A percentile compares a stretch with the other conserved stretches of the same genome.
These are phyloP conservation scores for Russula earlei DNA, from an alignment of 768 basidiomycete genomes.

Conservation along the genomic window DNA sequence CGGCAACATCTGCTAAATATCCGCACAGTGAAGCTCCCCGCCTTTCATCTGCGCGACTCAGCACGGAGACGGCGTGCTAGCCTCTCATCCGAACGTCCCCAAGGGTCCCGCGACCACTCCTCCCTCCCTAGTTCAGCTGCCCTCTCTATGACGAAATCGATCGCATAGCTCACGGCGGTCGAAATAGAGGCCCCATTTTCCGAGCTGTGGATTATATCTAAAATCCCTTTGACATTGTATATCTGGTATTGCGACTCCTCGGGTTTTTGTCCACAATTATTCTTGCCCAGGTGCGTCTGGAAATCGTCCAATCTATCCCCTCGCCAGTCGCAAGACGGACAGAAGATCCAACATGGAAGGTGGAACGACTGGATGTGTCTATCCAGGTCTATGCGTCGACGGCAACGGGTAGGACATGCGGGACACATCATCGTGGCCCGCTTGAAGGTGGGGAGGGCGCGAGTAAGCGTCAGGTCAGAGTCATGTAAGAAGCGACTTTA, in stretches of 20 bases:
- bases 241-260: not conserved
- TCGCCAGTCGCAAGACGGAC: not conserved
- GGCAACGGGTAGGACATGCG: not conserved
- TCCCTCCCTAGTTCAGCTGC: not conserved
- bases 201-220: not conserved
- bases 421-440: not conserved
- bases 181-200: not conserved
- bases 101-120: not conserved
- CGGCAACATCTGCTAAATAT: not conserved
- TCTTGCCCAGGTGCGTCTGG: not conserved
- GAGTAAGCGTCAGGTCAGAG: not conserved
- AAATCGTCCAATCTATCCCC: not conserved
- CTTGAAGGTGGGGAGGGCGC: not conserved
- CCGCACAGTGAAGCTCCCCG: no score
- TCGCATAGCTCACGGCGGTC: not conserved
- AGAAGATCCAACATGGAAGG: not conserved
- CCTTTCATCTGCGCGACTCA: not conserved
- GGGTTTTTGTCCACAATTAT: not conserved
- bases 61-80: not conserved
- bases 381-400: not conserved
- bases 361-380: not conserved
- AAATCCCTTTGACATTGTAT: not conserved
- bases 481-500: not conserved
- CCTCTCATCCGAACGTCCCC: not conserved
- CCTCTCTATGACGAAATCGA: not conserved